Percentiles rank a stretch among this genome's conserved stretches.
phyloP scores from a whole-genome alignment of 179 eudicot genomes.

The Corrigiola litoralis region DNA sequence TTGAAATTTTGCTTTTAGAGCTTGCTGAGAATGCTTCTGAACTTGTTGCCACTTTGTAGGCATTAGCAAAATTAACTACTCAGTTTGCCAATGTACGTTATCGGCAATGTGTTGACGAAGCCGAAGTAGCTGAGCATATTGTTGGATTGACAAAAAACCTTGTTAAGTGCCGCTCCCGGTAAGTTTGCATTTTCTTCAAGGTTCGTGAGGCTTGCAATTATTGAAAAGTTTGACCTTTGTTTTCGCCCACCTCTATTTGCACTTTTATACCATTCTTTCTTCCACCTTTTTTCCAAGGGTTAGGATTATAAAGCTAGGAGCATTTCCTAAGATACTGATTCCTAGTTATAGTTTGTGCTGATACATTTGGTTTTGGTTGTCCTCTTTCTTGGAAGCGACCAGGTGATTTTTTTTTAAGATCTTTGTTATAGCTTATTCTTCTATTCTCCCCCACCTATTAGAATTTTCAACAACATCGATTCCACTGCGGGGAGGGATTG shows the following conservation, averaged over 20 bases:
- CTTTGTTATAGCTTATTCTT: no score
- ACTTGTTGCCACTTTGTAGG: conserved; percentile 30
- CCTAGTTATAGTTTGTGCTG: no score
- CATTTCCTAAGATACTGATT: no score
- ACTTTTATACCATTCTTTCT: neutral
- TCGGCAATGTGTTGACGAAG: conserved; percentile 80
- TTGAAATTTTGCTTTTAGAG: neutral
- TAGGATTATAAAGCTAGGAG: no score
- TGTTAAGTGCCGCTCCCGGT: conserved; percentile 84
- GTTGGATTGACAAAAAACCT: conserved; percentile 80
- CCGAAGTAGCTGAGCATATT: conserved; percentile 93
- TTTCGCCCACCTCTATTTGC: neutral
- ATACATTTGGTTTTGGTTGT: no score
- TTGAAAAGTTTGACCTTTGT: neutral
- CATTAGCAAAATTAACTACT: conserved; percentile 57
- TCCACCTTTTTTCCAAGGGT: no score
- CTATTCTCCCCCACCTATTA: no score
- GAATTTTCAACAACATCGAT: no score
- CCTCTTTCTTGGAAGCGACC: no score
- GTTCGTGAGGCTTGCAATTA: neutral
- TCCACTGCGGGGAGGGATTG: no score
- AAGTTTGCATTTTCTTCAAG: conserved; percentile 1
- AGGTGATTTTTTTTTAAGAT: no score
- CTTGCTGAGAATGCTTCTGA: neutral
- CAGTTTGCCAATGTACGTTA: conserved; percentile 69